Evolutionary conservation across 192 early-diverging fungal genomes (phyloP).

Genomic region (Spizellomyces punctatus): DNA sequence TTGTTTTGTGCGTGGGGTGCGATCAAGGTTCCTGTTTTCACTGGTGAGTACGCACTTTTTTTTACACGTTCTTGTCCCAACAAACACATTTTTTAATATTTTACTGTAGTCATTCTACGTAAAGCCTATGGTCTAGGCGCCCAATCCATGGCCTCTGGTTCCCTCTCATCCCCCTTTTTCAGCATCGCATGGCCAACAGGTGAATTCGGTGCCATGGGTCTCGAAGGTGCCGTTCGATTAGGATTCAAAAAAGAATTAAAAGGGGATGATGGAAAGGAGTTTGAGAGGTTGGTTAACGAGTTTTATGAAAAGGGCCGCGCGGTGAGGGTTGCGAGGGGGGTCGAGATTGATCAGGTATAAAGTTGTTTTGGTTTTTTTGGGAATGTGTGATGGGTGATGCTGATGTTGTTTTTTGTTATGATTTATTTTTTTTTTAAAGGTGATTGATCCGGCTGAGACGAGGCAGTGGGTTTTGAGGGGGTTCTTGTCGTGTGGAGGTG

Average conservation of each 20-base stretch:
- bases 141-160: constrained; percentile 34
- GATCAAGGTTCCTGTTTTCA: neutral
- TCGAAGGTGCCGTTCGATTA: constrained; percentile 37
- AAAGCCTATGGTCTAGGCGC: constrained; percentile 36
- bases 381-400: too few species aligned
- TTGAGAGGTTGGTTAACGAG: constrained; percentile 21
- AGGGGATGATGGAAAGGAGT: constrained; percentile 2
- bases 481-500: too few species aligned
- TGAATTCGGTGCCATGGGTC: constrained; percentile 34
- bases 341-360: constrained; percentile 29
- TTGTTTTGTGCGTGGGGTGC: constrained; percentile 18
- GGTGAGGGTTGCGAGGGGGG: constrained; percentile 22
- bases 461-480: constrained; percentile 34
- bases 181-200: constrained; percentile 36
- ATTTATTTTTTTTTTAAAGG: neutral
- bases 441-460: constrained; percentile 40
- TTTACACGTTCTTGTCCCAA: too few species aligned
- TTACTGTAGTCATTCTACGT: too few species aligned
- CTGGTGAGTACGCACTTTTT: neutral
- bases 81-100: too few species aligned
- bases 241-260: constrained; percentile 32
- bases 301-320: constrained; percentile 8
- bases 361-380: too few species aligned
- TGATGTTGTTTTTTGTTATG: too few species aligned
- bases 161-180: constrained; percentile 24